Conservation (phyloP, 2,329 filamentous ascomycete species). For the Zymoseptoria passerinii region DNA sequence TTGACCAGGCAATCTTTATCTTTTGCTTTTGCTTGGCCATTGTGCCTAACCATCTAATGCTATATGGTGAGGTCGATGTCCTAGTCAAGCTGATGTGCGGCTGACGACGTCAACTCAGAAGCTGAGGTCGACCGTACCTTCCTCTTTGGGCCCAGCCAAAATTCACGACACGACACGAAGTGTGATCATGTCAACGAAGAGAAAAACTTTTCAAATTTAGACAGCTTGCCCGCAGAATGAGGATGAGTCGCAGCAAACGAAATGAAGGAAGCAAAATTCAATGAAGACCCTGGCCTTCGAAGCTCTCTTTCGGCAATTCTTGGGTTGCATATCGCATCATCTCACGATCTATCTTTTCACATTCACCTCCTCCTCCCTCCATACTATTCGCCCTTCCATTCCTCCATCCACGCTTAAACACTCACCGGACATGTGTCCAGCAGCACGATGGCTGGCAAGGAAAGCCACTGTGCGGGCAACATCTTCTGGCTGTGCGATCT, state of each 20-base stretch:
- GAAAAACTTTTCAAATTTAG: not conserved
- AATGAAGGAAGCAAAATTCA: no score
- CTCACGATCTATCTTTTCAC: not conserved
- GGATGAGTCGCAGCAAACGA: no score
- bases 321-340: not conserved
- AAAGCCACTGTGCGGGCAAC: slow-evolving; percentile 44
- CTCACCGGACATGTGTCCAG: slow-evolving; percentile 48
- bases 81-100: not conserved
- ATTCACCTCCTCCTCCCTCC: slow-evolving; percentile 38
- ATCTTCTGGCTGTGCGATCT: slow-evolving; percentile 42
- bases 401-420: slow-evolving; percentile 45
- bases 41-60: no score
- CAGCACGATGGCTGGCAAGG: slow-evolving; percentile 43
- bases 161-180: not conserved
- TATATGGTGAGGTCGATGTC: not conserved
- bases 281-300: no score
- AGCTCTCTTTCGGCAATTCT: not conserved
- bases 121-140: not conserved
- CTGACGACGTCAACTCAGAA: not conserved
- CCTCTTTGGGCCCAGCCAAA: not conserved
- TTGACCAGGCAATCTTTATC: slow-evolving; percentile 35
- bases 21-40: slow-evolving; percentile 15
- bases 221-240: not conserved
- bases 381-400: slow-evolving; percentile 44
- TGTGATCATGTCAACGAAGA: not conserved